Base-by-base conservation (phyloP, 257 asterid species). In the Ocimum tenuiflorum region DNA sequence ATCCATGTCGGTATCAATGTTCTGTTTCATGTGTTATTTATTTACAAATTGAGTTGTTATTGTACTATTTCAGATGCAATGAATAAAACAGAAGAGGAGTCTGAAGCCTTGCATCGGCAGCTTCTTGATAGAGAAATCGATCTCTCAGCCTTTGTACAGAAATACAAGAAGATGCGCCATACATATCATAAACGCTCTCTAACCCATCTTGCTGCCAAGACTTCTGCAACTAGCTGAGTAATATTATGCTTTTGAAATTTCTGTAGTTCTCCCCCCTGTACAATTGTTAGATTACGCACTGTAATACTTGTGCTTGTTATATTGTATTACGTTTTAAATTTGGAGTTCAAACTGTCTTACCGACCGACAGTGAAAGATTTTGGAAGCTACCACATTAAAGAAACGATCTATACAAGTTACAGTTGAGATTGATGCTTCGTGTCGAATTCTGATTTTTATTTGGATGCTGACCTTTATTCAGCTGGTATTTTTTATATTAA, bases 131-230 rank as follows among this genome's bases (percentile, higher is more conserved):
- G 83, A 55, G 96, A 90, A 78, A 82, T 77, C 7, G 97, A 94
- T 73, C 83, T 83, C 23, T 13, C 89, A 46, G 71, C 89, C 17
- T 94, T 88, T 41, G 80, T 88, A 23, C 95, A 85, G 63, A 94
- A 88, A 74, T 88, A 86, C 81, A 94, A 86, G 90, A 94, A 88
- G 82, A 68, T 86, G 79, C 88, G 95, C 6, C 20, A 66, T 50
- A 77, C 85, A 0, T 88, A 81, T 75, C 97, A 94, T 55, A 91
- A 73, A 57, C 88, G 90, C 0, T 83, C 97, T n/a, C 89, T 94
- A 14, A 86, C 89, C 27, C 96, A 85, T 67, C 92, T 90, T 78
- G 91, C 97, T 38, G 96, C 91, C 46, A 94, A 81, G 82, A 85
- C 97, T 54, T 75, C 92, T 54, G 47, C 80, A 38, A 69, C 78